Base-by-base conservation (phyloP, 306 rosid species). In the Begonia peltatifolia region DNA sequence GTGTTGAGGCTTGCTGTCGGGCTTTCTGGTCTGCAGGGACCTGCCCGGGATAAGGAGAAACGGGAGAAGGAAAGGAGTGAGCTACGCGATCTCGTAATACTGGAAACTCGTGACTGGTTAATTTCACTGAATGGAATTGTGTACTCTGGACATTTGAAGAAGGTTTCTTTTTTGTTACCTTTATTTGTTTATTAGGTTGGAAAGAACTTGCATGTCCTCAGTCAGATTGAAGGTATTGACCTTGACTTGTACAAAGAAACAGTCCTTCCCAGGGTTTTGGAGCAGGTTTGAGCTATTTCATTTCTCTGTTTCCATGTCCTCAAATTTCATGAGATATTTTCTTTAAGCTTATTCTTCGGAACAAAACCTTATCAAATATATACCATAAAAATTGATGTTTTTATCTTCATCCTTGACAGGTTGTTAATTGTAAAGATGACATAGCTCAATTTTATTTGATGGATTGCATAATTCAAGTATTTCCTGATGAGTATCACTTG, bases 1-100 rank as follows among this genome's bases (percentile, higher is more conserved):
- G 95, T 75, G 95, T 79, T 88, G 95, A 84, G 95, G 93, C 81
- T 84, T 88, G 95, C 87, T 84, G 73, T 84, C 88, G 93, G 92
- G 88, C 77, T 88, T 88, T 88, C 82, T 88, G 84, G 95, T 84
- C 89, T 88, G 97, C 95, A 84, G 97, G 97, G 97, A 54, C 89
- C 95, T 82, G 84, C 87, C 84, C 77, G 93, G 72, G 95, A 82
- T 46, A 88, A 84, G 87, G 97, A 88, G 83, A 88, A 74, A 69
- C 93, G 84, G 76, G 97, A 88, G 82, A 88, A 84, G 75, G 97
- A 88, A 72, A 77, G 97, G 83, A 82, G 74, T 60, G 95, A 88
- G 83, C 94, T 88, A 61, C 95, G 95, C 6, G 97, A 88, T 79
- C 97, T 88, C 74, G 97, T 88, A 88, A 84, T 76, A 66, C 65